Conservation (phyloP, 306 rosid species). For the Rosa persica region DNA sequence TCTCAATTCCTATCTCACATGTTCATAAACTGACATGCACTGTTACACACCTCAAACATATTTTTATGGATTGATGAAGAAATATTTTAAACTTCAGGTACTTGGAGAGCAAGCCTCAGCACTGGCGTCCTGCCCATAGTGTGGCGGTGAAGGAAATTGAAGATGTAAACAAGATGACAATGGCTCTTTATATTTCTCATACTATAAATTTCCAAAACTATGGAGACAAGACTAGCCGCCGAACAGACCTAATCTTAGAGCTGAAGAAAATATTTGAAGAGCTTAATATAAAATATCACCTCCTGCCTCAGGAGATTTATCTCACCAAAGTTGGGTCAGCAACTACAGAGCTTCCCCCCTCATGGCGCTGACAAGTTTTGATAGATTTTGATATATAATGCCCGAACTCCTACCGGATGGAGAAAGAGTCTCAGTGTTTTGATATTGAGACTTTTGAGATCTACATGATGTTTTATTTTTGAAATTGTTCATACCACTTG, state of each 20-base stretch:
- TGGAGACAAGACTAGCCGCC: conserved; percentile 55
- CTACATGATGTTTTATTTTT: not conserved
- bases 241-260: conserved; percentile 76
- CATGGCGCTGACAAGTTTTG: conserved; percentile 23
- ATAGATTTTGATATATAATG: not conserved
- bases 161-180: conserved; percentile 67
- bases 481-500: not conserved
- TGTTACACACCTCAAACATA: not conserved
- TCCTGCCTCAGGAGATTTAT: conserved; percentile 70
- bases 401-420: not conserved
- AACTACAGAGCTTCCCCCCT: conserved; percentile 25
- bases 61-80: not conserved
- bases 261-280: conserved; percentile 73
- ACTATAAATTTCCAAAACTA: conserved; percentile 85
- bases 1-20: not conserved
- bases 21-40: not conserved
- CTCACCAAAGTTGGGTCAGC: conserved; percentile 40
- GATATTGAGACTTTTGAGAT: not conserved
- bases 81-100: conserved; percentile 42
- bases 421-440: not conserved
- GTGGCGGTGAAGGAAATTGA: conserved; percentile 64
- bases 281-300: conserved; percentile 60
- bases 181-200: conserved; percentile 52
- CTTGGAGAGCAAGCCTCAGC: conserved; percentile 70
- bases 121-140: conserved; percentile 69